These are phyloP conservation scores for Leccinellum luteum DNA, from an alignment of 768 basidiomycete genomes.

Conservation along the genomic window DNA sequence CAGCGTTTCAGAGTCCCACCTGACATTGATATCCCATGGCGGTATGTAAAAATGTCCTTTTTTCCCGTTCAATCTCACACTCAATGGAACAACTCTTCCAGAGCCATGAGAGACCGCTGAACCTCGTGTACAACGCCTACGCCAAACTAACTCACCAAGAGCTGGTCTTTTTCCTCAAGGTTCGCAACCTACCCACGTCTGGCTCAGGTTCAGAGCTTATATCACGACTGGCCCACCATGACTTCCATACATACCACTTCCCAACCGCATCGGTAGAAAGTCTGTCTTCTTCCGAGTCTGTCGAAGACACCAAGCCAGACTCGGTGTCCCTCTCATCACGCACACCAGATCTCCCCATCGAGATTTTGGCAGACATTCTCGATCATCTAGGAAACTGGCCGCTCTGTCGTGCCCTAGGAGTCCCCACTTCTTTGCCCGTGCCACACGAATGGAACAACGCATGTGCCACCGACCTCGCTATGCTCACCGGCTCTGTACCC, in stretches of 20 bases:
- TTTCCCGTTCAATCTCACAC: slow-evolving; percentile 12
- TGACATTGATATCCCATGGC: slow-evolving; percentile 31
- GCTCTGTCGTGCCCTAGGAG: slow-evolving; percentile 69
- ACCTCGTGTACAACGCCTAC: slow-evolving; percentile 66
- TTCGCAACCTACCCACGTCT: slow-evolving; percentile 63
- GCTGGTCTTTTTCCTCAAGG: slow-evolving; percentile 71
- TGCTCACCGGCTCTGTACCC: slow-evolving; percentile 62
- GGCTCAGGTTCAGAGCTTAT: slow-evolving; percentile 67
- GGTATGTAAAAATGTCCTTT: slow-evolving; percentile 32
- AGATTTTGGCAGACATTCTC: slow-evolving; percentile 73
- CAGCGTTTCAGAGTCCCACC: slow-evolving; percentile 5
- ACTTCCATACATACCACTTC: slow-evolving; percentile 71
- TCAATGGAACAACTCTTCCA: slow-evolving; percentile 14
- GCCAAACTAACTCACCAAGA: slow-evolving; percentile 63
- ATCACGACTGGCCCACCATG: slow-evolving; percentile 69
- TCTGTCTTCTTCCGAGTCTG: slow-evolving; percentile 22
- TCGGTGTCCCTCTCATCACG: slow-evolving; percentile 32
- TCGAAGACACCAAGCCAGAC: slow-evolving; percentile 21
- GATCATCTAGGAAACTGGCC: slow-evolving; percentile 85
- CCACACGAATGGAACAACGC: slow-evolving; percentile 75
- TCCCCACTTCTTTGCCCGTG: slow-evolving; percentile 64
- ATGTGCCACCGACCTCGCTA: slow-evolving; percentile 64
- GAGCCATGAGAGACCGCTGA: slow-evolving; percentile 29
- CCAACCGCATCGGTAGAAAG: slow-evolving; percentile 32
- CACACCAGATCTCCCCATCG: slow-evolving; percentile 65